phyloP scores from a whole-genome alignment of 306 rosid species.

The Cucurbita argyrosperma region DNA sequence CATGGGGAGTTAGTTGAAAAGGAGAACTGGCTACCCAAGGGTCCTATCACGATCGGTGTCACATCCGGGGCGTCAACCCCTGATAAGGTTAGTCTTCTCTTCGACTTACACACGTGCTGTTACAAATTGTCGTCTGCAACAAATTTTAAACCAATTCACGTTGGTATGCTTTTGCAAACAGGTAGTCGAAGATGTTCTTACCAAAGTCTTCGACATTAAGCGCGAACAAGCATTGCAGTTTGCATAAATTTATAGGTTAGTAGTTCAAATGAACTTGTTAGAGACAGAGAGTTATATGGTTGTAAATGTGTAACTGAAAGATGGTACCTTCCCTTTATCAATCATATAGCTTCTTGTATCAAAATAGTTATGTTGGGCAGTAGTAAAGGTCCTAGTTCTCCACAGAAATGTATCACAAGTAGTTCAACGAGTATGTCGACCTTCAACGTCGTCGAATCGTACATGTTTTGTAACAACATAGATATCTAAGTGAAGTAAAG shows the following conservation, averaged over 20 bases:
- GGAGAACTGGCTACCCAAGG: conserved; percentile 74
- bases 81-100: conserved; percentile 54
- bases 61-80: conserved; percentile 99
- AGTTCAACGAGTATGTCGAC: not conserved
- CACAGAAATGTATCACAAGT: not conserved
- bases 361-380: not conserved
- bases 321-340: not conserved
- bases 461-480: not conserved
- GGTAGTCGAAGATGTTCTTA: conserved; percentile 80
- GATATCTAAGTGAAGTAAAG: conserved; percentile 7
- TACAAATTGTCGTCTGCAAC: not conserved
- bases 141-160: not conserved
- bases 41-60: conserved; percentile 75
- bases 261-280: not conserved
- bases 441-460: not conserved
- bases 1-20: conserved; percentile 94
- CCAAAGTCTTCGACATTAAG: conserved; percentile 69
- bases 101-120: not conserved
- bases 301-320: not conserved
- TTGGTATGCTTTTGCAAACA: conserved; percentile 12
- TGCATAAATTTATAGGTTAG: conserved; percentile 13
- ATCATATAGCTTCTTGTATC: not conserved
- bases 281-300: not conserved
- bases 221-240: conserved; percentile 63
- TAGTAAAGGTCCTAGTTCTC: not conserved